Evolutionary conservation across 2,329 filamentous ascomycete genomes (phyloP).

Genomic region (Podosphaera aphanis): DNA sequence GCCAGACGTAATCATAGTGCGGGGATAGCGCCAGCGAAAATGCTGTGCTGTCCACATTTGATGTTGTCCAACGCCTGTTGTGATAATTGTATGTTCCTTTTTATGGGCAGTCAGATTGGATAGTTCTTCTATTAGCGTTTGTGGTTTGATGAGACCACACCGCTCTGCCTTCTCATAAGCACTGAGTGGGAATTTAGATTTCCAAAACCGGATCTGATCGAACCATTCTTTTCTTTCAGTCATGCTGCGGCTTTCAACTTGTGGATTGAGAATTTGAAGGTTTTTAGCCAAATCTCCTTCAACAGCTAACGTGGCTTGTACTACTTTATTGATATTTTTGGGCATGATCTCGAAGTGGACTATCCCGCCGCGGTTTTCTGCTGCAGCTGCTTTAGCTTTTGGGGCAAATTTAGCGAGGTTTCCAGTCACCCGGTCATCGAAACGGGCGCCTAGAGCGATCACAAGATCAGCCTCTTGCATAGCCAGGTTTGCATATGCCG

Average conservation of each 20-base stretch:
- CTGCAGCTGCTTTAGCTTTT: constrained; percentile 60
- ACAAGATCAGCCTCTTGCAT: constrained; percentile 95
- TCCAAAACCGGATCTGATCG: constrained; percentile 71
- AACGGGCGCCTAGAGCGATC: constrained; percentile 77
- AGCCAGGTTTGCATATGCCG: constrained; percentile 90
- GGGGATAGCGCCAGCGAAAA: constrained; percentile 79
- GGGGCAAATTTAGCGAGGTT: constrained; percentile 74
- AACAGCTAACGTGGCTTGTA: constrained; percentile 85
- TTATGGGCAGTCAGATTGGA: constrained; percentile 59
- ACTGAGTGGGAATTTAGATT: constrained; percentile 65
- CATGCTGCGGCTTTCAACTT: constrained; percentile 37
- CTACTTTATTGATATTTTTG: constrained; percentile 99
- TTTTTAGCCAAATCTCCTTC: constrained; percentile 79
- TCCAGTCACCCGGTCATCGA: constrained; percentile 84
- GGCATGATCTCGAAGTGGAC: constrained; percentile 97
- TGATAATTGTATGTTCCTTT: constrained; percentile 68
- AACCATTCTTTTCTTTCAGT: constrained; percentile 66
- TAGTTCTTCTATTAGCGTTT: constrained; percentile 75
- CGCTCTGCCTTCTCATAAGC: constrained; percentile 58
- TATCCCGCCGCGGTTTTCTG: constrained; percentile 74
- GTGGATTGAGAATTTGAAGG: constrained; percentile 49
- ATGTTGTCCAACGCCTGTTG: constrained; percentile 90
- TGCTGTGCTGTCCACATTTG: constrained; percentile 98
- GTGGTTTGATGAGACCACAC: constrained; percentile 73
- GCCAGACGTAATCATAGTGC: constrained; percentile 89